Conservation (phyloP, 139 green algal genomes). For the Coccomyxa sp. region DNA sequence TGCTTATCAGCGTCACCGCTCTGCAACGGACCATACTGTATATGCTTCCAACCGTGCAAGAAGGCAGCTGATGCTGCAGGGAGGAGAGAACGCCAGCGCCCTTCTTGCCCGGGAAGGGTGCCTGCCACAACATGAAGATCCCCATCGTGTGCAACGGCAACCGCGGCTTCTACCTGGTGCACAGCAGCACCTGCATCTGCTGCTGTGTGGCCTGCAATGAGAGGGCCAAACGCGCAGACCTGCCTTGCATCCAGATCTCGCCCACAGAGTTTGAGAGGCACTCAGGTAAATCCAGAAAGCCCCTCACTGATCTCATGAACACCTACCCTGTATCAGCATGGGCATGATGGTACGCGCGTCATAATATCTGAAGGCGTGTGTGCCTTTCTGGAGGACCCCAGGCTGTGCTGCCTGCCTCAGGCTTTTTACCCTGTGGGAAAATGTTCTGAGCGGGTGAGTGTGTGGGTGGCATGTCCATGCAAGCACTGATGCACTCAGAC, state of each 20-base stretch:
- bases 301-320: not conserved
- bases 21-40: not conserved
- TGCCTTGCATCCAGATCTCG: slow-evolving; percentile 30
- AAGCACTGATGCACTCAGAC: not conserved
- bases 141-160: slow-evolving; percentile 23
- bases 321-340: not conserved
- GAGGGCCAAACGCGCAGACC: slow-evolving; percentile 3
- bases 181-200: slow-evolving; percentile 14
- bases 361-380: too few species aligned
- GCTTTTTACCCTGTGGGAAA: not conserved
- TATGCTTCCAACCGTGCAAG: not conserved
- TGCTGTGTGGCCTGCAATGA: slow-evolving; percentile 15
- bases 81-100: not conserved
- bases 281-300: slow-evolving; percentile 5
- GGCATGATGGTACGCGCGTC: too few species aligned
- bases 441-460: not conserved
- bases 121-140: not conserved
- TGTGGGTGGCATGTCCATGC: not conserved
- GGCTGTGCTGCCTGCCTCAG: not conserved
- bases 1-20: not conserved
- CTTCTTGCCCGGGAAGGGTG: not conserved
- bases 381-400: too few species aligned
- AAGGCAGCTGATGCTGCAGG: not conserved
- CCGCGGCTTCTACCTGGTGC: slow-evolving; percentile 11
- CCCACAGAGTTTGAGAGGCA: slow-evolving; percentile 76